phyloP scores from a whole-genome alignment of 225 moss, liverwort and hornwort species.

The Marchantia paleacea region DNA sequence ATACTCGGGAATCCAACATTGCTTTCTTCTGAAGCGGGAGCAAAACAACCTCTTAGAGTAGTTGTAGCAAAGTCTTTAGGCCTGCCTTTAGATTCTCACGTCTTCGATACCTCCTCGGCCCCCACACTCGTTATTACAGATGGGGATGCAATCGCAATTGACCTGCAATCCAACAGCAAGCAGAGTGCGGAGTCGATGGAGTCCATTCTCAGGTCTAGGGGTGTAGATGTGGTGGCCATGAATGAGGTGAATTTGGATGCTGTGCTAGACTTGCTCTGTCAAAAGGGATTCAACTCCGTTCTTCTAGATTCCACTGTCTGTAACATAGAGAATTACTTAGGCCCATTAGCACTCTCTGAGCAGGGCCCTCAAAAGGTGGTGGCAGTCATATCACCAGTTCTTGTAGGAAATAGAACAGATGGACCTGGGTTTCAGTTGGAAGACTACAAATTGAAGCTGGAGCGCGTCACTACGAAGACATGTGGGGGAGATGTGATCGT shows the following conservation, averaged over 20 bases:
- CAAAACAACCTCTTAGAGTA: constrained; percentile 83
- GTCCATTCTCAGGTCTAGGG: constrained; percentile 49
- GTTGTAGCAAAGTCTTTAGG: constrained; percentile 72
- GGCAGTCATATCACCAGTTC: constrained; percentile 63
- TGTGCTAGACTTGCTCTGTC: constrained; percentile 53
- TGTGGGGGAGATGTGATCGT: constrained; percentile 60
- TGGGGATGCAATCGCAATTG: constrained; percentile 37
- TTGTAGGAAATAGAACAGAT: constrained; percentile 48
- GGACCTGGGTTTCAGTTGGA: constrained; percentile 50
- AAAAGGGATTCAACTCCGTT: constrained; percentile 66
- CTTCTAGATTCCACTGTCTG: constrained; percentile 67
- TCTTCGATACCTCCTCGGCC: constrained; percentile 61
- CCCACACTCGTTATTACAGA: constrained; percentile 74
- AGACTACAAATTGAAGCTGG: constrained; percentile 51
- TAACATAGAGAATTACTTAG: constrained; percentile 61
- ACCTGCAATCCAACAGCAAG: constrained; percentile 27
- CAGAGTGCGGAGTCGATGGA: constrained; percentile 36
- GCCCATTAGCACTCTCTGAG: constrained; percentile 49
- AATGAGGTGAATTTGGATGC: constrained; percentile 56
- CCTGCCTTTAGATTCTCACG: constrained; percentile 62
- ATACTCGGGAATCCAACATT: constrained; percentile 59
- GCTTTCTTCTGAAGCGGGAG: constrained; percentile 70
- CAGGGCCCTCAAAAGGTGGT: constrained; percentile 65
- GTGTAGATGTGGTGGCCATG: constrained; percentile 71
- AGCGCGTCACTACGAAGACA: constrained; percentile 55